Evolutionary conservation across 2,329 filamentous ascomycete genomes (phyloP).

Genomic region (Trichoderma endophyticum): DNA sequence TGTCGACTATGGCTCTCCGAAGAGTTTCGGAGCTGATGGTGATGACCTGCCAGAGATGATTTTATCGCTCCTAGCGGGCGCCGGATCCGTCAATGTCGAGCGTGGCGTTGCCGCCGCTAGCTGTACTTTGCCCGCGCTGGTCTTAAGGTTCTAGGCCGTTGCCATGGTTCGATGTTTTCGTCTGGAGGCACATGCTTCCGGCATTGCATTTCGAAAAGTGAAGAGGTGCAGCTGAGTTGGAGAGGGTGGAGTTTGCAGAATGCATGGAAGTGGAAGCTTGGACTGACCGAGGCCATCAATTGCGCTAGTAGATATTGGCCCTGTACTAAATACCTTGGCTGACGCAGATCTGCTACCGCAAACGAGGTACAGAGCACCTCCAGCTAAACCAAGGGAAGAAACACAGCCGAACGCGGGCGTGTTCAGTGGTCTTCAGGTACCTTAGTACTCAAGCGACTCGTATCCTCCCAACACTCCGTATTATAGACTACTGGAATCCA

Average conservation of each 20-base stretch:
- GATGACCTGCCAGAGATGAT: not conserved
- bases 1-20: not conserved
- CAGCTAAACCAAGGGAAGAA: not conserved
- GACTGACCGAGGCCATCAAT: not conserved
- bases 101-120: not conserved
- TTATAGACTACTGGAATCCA: not conserved
- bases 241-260: slow-evolving; percentile 1
- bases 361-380: not conserved
- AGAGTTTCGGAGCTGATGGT: not conserved
- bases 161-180: not conserved
- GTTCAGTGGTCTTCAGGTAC: not conserved
- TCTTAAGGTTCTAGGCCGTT: not conserved
- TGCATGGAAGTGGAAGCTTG: not conserved
- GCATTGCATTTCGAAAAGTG: not conserved
- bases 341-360: not conserved
- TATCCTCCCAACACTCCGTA: too few species aligned
- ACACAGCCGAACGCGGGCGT: not conserved
- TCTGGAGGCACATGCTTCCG: not conserved
- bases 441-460: too few species aligned
- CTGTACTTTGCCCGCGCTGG: not conserved
- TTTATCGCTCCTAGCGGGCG: not conserved
- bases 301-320: not conserved
- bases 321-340: not conserved
- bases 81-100: not conserved
- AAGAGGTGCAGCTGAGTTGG: not conserved